phyloP scores from a whole-genome alignment of 768 basidiomycete species.

The Pulveroboletus frians region DNA sequence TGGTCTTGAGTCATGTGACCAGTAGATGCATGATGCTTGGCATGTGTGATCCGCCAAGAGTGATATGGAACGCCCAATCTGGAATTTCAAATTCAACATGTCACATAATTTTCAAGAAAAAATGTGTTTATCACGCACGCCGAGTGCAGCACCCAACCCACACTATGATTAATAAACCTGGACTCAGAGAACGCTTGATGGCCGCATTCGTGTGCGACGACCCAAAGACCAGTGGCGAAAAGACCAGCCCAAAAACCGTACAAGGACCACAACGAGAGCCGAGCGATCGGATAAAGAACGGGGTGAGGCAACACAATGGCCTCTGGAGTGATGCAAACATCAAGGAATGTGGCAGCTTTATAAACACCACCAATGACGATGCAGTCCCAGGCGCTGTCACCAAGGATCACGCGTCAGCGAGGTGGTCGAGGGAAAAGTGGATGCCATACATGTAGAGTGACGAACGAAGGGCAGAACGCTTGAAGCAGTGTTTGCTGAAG shows the following conservation, averaged over 20 bases:
- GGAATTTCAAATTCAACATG: constrained; percentile 13
- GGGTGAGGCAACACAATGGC: constrained; percentile 54
- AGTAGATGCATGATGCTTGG: constrained; percentile 92
- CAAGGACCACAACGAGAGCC: constrained; percentile 68
- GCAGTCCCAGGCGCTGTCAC: constrained; percentile 65
- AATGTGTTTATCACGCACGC: constrained; percentile 44
- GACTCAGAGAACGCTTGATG: constrained; percentile 96
- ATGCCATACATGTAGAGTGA: constrained; percentile 66
- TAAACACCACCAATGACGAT: constrained; percentile 63
- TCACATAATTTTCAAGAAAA: constrained; percentile 19
- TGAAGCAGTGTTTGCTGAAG: constrained; percentile 74
- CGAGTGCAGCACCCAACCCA: constrained; percentile 92
- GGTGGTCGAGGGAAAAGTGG: neutral
- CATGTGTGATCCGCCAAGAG: constrained; percentile 93
- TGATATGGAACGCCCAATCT: constrained; percentile 95
- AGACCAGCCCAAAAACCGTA: constrained; percentile 83
- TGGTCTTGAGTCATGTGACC: constrained; percentile 93
- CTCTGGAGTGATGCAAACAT: constrained; percentile 55
- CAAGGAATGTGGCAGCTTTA: constrained; percentile 61
- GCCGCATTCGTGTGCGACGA: constrained; percentile 91
- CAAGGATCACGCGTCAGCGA: constrained; percentile 10
- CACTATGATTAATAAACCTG: constrained; percentile 84
- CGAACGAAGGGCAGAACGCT: constrained; percentile 82
- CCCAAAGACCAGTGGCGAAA: constrained; percentile 90
- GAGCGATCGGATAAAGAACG: constrained; percentile 53